Evolutionary conservation across 768 basidiomycete genomes (phyloP), one percentile per base, ranked within the genome.

Genomic region (Lactarius hengduanensis): DNA sequence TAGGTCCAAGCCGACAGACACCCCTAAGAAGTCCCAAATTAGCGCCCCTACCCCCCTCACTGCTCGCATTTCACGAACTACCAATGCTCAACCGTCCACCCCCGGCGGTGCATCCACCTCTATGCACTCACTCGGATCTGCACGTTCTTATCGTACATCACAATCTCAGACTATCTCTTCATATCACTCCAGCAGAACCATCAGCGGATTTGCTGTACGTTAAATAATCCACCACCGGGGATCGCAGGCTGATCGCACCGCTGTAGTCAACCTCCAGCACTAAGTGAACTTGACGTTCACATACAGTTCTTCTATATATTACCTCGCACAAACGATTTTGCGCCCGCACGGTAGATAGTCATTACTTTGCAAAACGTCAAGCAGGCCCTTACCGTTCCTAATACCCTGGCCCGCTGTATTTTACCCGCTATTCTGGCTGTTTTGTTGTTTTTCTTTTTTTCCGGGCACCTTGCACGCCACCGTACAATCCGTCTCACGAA

Each of bases 1-100:
- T 61, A 79, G 73, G 59, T 89, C 88, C 69, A 79, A 84, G 57
- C 76, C 80, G 26, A 84, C 88, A 62, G 84, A 85, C 71, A 93
- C 92, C 8, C 92, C 92, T 20, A 94, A 93, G 81, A 94, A 94
- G 78, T 91, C 91, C 5, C 83, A 91, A 73, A 95, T 95, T 69
- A 89, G 92, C 72, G 92, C 91, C 15, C 93, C 93, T 8, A 92
- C 93, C 3, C 92, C 93, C 1, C 80, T 95, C 62, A 89, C 93
- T 22, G 91, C 93, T 65, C 89, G 93, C 57, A 82, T 83, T 15
- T 80, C 85, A 6, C 84, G 89, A 66, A 84, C 83, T 40, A 79
- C 80, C 18, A 77, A 80, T 22, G 83, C 83, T 38, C 79, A 79
- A 47, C 81, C 85, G 54, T 82, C 82, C 58, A 90, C 89, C 4